A percentile compares a stretch with the other conserved stretches of the same genome.
Evolutionary conservation across 345 rosid species (phyloP).

Genomic region (Ailanthus altissimus): DNA sequence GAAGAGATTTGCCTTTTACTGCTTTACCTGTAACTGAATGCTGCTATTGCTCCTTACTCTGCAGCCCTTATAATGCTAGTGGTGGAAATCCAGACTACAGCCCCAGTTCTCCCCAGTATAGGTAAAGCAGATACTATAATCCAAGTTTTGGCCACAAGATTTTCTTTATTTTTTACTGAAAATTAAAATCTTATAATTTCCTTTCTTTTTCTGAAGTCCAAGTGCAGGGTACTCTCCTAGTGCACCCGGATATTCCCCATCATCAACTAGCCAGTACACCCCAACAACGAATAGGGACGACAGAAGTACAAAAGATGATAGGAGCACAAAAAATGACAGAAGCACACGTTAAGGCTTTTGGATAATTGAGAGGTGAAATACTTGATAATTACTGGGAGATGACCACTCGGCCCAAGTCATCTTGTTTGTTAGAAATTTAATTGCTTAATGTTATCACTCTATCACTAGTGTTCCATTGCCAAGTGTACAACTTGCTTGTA

Average conservation of each 20-base stretch:
- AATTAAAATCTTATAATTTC: background rate
- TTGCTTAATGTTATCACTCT: background rate
- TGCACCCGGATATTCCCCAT: conserved; percentile 63
- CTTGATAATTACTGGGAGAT: background rate
- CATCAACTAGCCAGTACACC: conserved; percentile 59
- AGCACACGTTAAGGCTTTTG: conserved; percentile 19
- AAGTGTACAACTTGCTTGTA: background rate
- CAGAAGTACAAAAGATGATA: conserved; percentile 20
- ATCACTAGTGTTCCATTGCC: background rate
- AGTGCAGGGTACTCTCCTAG: conserved; percentile 68
- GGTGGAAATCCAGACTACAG: conserved; percentile 49
- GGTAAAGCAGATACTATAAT: conserved; percentile 30
- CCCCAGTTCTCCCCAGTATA: conserved; percentile 61
- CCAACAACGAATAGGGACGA: conserved; percentile 54
- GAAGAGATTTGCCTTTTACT: background rate
- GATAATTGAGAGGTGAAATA: background rate
- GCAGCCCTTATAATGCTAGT: conserved; percentile 56
- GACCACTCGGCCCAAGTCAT: background rate
- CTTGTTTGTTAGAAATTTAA: background rate
- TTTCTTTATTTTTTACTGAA: background rate
- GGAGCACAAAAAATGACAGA: conserved; percentile 25
- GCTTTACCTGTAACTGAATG: background rate
- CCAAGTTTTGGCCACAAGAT: background rate
- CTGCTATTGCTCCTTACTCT: background rate
- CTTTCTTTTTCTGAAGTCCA: conserved; percentile 34